Base-by-base conservation (phyloP, 805 yeast genomes). In the Brettanomyces bruxellensis region DNA sequence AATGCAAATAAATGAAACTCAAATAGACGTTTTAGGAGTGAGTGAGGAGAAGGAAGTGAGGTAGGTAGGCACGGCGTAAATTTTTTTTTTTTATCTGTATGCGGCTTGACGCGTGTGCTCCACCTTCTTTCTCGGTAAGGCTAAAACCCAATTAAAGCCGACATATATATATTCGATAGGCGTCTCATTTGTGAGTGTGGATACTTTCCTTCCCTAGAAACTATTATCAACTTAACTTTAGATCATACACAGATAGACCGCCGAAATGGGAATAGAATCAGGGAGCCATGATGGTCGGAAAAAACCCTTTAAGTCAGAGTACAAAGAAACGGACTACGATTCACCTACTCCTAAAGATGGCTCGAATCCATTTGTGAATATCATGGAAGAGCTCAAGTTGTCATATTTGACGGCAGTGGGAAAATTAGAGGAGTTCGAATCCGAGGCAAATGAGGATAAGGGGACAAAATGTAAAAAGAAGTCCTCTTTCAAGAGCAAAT, bases 241-340 rank as follows among this genome's bases (percentile, higher is more conserved):
- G 38, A 14, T 36, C 13, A 14, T 14, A 36, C 7, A 28, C 11
- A 28, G 12, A 8, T 36, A 14, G 38, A 36, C 22, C 12, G 12
- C 52, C 22, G 12, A 36, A 14, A 14, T 36, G 38, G 24, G 24
- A 14, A 36, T 36, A 22, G 38, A 36, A 14, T 28, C 32, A 28
- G 32, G 32, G 32, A 28, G 32, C 11, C 32, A 28, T 28, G 32
- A 28, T 28, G 32, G 32, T 28, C 7, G 32, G 3, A 28, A 28
- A 28, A 28, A 28, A 3, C 32, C 32, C 9, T 28, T 28, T 28
- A 28, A 28, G 11, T 28, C 32, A 7, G 54, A 52, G n/a, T 38
- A 34, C 13, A 52, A 52, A 18, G 56, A 51, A 3, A 53, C 56
- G 4, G 39, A 48, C 4, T 52, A 53, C 38, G 64, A 61, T 37